A percentile compares a stretch with the other conserved stretches of the same genome.
Evolutionary conservation across 257 asterid genomes (phyloP).

Genomic region (Solanum lycopersicoides): DNA sequence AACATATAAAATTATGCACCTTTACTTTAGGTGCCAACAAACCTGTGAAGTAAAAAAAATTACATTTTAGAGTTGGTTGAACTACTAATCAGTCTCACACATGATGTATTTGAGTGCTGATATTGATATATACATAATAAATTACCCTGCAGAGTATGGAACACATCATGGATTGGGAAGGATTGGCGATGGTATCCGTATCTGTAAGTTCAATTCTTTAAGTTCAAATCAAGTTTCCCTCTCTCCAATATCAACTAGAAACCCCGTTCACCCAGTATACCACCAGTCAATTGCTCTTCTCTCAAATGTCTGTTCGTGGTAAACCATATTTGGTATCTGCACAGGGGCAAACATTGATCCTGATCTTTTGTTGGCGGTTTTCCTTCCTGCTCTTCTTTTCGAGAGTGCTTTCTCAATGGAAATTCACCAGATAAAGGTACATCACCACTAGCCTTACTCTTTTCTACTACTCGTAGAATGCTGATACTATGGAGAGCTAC

Average conservation of each 20-base stretch:
- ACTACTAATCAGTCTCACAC: neutral
- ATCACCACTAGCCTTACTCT: neutral
- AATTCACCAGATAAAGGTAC: constrained; percentile 96
- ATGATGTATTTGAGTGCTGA: neutral
- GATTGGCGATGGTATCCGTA: constrained; percentile 84
- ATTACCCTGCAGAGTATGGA: constrained; percentile 54
- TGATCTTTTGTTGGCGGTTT: constrained; percentile 91
- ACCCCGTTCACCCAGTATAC: neutral
- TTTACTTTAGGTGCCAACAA: neutral
- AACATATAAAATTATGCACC: neutral
- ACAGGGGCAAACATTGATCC: constrained; percentile 92
- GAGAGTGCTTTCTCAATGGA: constrained; percentile 96
- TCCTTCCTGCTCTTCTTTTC: constrained; percentile 97
- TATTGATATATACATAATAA: neutral
- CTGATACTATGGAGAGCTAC: neutral
- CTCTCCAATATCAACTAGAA: neutral
- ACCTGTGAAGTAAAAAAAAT: neutral
- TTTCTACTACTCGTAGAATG: neutral
- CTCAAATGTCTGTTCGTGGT: neutral
- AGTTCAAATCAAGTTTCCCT: neutral
- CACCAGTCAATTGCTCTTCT: neutral
- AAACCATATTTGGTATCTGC: neutral
- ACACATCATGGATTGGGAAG: constrained; percentile 68
- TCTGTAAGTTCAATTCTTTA: constrained; percentile 46
- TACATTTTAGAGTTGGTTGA: neutral